Base-by-base conservation (phyloP, 495 filamentous ascomycete species). In the Hypoxylon fragiforme region DNA sequence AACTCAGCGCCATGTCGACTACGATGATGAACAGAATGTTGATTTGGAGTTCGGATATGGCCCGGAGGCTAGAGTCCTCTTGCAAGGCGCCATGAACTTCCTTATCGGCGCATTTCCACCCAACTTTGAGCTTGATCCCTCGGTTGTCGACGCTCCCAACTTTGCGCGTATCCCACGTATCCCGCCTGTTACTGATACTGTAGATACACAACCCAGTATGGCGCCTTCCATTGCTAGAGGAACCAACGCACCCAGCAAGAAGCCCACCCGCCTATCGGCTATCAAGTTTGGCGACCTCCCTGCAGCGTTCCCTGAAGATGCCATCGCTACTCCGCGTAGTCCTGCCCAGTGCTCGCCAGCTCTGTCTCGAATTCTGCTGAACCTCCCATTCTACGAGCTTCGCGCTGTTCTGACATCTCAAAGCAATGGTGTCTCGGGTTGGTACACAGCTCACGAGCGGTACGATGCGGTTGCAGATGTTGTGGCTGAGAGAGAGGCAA, bases 251-350 rank as follows among this genome's bases (percentile, higher is more conserved):
- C 65, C 58, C 40, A 66, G 42, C 22, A 34, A 37, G 59, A 71
- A 57, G 51, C 67, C 34, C 56, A 65, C 1, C 1, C 76, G 79
- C 0, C 65, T 87, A 4, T 81, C 80, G 44, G 69, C 69, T 39
- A 87, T 89, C 61, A 79, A 80, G 53, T 89, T 89, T 56, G 86
- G 86, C 7, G 85, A 89, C 50, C 66, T 81, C 6, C 72, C 80
- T 8, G 62, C 74, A 0, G 68, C 79, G 7, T 72, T 75, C 22
- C 62, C 65, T 7, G 65, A 68, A 31, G 65, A 73, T 55, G 54
- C 64, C 45, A n/a, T 58, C 50, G 22, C 55, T 54, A 13, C 58
- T 60, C n/a, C 65, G 61, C 58, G 64, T 60, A 22, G 63, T 63
- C 51, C 70, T 13, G 58, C 62, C 18, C 34, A 62, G 37, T 62